Evolutionary conservation across 495 filamentous ascomycete genomes (phyloP).

Genomic region (Parathielavia hyrcaniae): DNA sequence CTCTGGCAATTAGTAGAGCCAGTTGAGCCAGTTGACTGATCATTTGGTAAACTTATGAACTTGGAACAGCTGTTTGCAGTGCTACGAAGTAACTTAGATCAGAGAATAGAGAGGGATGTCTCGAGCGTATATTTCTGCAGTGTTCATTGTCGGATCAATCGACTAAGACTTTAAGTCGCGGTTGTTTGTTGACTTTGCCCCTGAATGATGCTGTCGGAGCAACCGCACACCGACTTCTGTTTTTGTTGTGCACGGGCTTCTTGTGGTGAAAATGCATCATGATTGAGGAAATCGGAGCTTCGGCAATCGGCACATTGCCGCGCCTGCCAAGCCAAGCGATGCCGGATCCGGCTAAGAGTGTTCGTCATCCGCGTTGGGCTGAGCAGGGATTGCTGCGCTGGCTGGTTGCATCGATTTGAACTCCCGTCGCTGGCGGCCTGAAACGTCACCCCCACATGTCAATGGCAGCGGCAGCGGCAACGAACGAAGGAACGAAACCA

Average conservation of each 20-base stretch:
- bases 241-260: not conserved
- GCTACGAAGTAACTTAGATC: no score
- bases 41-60: no score
- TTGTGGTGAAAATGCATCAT: no score
- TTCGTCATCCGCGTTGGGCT: not conserved
- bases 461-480: not conserved
- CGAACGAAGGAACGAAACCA: slow-evolving; percentile 5
- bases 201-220: not conserved
- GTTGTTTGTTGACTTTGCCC: not conserved
- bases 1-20: no score
- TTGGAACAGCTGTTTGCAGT: no score
- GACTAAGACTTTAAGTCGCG: no score
- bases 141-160: not conserved
- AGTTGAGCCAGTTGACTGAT: no score
- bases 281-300: not conserved
- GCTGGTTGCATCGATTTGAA: no score
- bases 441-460: not conserved
- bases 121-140: no score
- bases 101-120: no score
- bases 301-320: no score
- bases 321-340: not conserved
- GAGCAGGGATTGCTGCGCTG: not conserved
- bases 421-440: no score
- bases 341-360: not conserved
- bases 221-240: not conserved